phyloP scores from a whole-genome alignment of 2,329 filamentous ascomycete species.

The Cephalotrichum gorgonifer region DNA sequence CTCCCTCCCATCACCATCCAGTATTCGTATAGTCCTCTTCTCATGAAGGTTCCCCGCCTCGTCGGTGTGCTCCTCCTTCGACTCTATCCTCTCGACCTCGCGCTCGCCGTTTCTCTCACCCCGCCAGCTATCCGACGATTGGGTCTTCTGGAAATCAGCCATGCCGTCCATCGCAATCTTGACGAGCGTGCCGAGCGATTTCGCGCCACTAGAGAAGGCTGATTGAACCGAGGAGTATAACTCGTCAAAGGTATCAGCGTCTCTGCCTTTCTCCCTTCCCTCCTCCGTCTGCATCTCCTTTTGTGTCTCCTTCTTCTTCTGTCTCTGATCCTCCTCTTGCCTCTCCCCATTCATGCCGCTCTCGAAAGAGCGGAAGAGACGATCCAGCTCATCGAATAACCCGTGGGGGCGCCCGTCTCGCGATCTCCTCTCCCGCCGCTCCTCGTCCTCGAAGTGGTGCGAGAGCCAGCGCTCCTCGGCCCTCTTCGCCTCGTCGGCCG shows the following conservation, averaged over 20 bases:
- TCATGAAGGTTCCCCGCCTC: constrained; percentile 29
- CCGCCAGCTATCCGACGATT: neutral
- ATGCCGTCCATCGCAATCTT: constrained; percentile 14
- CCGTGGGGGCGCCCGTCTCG: constrained; percentile 1
- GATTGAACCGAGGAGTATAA: constrained; percentile 27
- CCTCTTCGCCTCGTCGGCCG: constrained; percentile 17
- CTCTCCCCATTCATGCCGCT: neutral
- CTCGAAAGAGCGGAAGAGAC: constrained; percentile 2
- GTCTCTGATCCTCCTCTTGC: too few species aligned
- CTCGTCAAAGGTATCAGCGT: constrained; percentile 27
- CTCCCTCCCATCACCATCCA: constrained; percentile 30
- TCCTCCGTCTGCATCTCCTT: neutral
- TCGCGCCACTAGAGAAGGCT: constrained; percentile 23
- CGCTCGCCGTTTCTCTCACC: constrained; percentile 11
- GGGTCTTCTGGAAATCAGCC: neutral
- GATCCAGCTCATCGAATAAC: constrained; percentile 2
- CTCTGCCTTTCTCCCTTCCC: constrained; percentile 4
- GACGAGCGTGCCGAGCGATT: constrained; percentile 29
- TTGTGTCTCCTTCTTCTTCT: neutral
- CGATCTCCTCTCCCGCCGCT: constrained; percentile 1
- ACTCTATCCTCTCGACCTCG: constrained; percentile 23
- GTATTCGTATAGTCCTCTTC: constrained; percentile 26
- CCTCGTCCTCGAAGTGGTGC: constrained; percentile 7
- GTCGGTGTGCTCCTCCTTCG: constrained; percentile 31
- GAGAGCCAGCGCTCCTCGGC: constrained; percentile 9